Evolutionary conservation across 352 stramenopile genomes (phyloP), one percentile per base, ranked within the genome.

Genomic region (Pythium brachiatum): DNA sequence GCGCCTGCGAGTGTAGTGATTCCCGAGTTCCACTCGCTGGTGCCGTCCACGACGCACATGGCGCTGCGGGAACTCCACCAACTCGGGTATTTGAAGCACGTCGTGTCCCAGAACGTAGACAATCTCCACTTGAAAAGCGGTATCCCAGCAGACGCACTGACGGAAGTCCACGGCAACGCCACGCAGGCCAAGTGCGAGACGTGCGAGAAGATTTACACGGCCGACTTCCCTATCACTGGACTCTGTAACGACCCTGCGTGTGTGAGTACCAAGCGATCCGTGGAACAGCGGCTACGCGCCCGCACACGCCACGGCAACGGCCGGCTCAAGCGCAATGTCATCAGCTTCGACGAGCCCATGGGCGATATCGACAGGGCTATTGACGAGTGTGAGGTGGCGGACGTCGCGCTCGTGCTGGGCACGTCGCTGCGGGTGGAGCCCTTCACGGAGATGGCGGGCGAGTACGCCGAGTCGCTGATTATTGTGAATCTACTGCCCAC

Each of bases 61-160:
- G 83, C 83, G 44, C 70, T 94, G 23, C 74, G 70, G 11, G 85
- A 94, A 57, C 71, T 94, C n/a, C 71, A 92, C 57, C 81, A 78
- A 2, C 73, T 87, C 43, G 85, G 85, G 7, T 85, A 69, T 44
- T 53, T 94, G 13, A 90, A 92, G 70, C 74, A 94, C 56, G 53
- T 94, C 13, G 81, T 94, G 43, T 90, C 83, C 2, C 85, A 94
- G 64, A 94, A 94, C 58, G 82, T 92, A 8, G 85, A 94, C 61
- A 92, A 92, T 53, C 66, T 94, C 56, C 85, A 94, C 61, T 53
- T 89, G 8, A 94, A 94, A 70, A 94, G 85, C 66, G 85, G 85
- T 0, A 47, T 94, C 0, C 80, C 83, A 0, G 64, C 80, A 0
- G 58, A 54, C 7, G 74, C 63, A 7, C 54, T 94, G 7, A 91